Conservation (phyloP, 1,284 basidiomycete genomes). For the Cutaneotrichosporon cutaneum region DNA sequence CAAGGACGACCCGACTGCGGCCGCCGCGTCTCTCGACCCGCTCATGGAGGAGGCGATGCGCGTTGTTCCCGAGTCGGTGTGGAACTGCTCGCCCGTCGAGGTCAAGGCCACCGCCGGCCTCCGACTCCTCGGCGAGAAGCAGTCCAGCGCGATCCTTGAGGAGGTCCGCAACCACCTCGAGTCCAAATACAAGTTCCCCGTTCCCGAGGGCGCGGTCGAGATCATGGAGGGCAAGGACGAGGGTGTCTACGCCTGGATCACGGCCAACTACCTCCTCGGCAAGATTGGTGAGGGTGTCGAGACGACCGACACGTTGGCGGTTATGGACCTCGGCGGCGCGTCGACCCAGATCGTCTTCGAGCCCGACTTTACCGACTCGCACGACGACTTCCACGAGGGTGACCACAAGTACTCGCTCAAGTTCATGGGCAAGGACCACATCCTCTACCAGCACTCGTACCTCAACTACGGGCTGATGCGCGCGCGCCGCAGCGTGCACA, state of each 20-base stretch:
- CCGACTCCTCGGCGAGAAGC: conserved; percentile 66
- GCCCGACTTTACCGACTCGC: conserved; percentile 61
- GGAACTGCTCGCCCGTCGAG: conserved; percentile 78
- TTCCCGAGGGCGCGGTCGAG: conserved; percentile 65
- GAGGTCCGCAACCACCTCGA: conserved; percentile 70
- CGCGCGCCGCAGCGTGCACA: conserved; percentile 80
- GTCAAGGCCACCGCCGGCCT: conserved; percentile 96
- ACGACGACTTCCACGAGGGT: conserved; percentile 66
- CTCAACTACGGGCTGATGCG: conserved; percentile 95
- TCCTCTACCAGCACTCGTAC: conserved; percentile 92
- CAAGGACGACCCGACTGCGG: conserved; percentile 61
- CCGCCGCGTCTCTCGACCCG: conserved; percentile 76
- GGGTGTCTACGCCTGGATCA: conserved; percentile 97
- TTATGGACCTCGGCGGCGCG: conserved; percentile 93
- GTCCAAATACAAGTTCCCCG: conserved; percentile 69
- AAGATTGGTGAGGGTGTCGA: conserved; percentile 63
- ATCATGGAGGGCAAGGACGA: conserved; percentile 98
- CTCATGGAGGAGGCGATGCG: conserved; percentile 76
- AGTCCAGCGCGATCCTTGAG: conserved; percentile 72
- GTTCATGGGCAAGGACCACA: conserved; percentile 69
- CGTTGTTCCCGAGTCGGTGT: conserved; percentile 69
- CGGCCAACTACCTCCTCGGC: conserved; percentile 86
- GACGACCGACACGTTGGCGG: conserved; percentile 71
- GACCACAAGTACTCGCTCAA: conserved; percentile 89
- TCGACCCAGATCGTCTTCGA: conserved; percentile 98